A percentile compares a stretch with the other conserved stretches of the same genome.
Conservation (phyloP, 2,329 filamentous ascomycete species). For the Coccinonectria pachysandricola region DNA sequence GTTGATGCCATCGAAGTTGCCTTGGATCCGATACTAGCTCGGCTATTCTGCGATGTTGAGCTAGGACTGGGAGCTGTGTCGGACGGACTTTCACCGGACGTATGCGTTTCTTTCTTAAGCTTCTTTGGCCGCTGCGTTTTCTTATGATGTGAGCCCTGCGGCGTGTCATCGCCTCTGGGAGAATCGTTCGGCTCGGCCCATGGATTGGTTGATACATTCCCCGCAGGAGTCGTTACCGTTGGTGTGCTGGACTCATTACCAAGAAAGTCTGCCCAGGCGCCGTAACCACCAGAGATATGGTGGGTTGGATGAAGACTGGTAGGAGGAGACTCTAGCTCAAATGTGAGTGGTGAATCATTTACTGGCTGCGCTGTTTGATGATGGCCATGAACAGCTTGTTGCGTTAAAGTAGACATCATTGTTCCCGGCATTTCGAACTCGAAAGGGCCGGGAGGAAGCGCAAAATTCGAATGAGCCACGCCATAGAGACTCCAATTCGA, state of each 20-base stretch:
- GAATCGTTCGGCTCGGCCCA: conserved; percentile 16
- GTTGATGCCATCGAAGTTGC: conserved; percentile 14
- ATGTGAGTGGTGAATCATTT: conserved; percentile 9
- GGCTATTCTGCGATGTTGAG: conserved; percentile 15
- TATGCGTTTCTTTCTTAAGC: conserved; percentile 12
- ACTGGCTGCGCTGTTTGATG: conserved; percentile 6
- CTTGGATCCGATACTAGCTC: conserved; percentile 14
- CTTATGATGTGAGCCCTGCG: conserved; percentile 8
- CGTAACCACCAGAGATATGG: conserved; percentile 8
- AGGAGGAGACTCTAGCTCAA: too few species aligned
- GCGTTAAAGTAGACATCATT: conserved; percentile 10
- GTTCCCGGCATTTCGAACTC: conserved; percentile 14
- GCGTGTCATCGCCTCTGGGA: conserved; percentile 4
- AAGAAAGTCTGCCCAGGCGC: conserved; percentile 12
- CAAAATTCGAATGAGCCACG: conserved; percentile 6
- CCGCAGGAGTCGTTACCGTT: conserved; percentile 15
- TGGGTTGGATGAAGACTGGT: too few species aligned
- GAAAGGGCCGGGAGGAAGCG: conserved; percentile 12
- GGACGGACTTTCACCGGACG: conserved; percentile 10
- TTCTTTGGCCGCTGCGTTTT: conserved; percentile 9
- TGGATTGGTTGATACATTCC: conserved; percentile 12
- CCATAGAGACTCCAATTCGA: conserved; percentile 15
- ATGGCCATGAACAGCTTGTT: conserved; percentile 7
- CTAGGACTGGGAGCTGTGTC: conserved; percentile 15
- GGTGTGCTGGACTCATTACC: conserved; percentile 14